Percentiles rank a stretch among this genome's conserved stretches.
Evolutionary conservation across 2,329 filamentous ascomycete species (phyloP).

Genomic region (Monilinia polystroma): DNA sequence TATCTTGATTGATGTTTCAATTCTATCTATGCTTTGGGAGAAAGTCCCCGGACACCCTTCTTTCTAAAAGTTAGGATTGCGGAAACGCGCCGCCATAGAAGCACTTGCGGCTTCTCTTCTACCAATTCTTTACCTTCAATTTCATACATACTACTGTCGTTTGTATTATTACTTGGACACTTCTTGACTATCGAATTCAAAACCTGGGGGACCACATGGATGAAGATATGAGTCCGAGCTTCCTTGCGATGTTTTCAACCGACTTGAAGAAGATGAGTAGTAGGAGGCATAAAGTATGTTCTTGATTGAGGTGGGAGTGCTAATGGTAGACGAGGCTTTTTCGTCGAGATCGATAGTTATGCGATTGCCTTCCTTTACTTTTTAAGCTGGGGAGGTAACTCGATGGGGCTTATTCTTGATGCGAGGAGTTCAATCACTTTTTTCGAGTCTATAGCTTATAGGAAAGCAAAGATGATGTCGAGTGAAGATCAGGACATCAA

Average conservation of each 20-base stretch:
- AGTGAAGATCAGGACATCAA: constrained; percentile 28
- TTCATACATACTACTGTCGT: constrained; percentile 41
- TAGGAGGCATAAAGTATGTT: constrained; percentile 45
- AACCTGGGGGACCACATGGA: constrained; percentile 58
- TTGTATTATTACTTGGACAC: constrained; percentile 38
- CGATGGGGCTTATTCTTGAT: constrained; percentile 99
- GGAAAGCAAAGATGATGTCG: constrained; percentile 47
- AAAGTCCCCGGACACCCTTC: constrained; percentile 98
- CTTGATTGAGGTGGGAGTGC: constrained; percentile 45
- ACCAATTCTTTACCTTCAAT: constrained; percentile 50
- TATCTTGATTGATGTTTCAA: constrained; percentile 42
- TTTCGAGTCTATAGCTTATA: constrained; percentile 55
- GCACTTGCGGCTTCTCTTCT: constrained; percentile 83
- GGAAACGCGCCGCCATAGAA: constrained; percentile 99
- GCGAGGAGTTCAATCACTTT: constrained; percentile 70
- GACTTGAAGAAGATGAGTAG: constrained; percentile 30
- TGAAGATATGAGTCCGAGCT: constrained; percentile 87
- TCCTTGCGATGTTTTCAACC: constrained; percentile 41
- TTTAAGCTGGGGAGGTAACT: constrained; percentile 69
- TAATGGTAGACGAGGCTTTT: constrained; percentile 57
- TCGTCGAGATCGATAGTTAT: constrained; percentile 98
- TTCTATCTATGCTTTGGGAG: constrained; percentile 80
- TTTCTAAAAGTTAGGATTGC: constrained; percentile 53
- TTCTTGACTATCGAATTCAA: constrained; percentile 20
- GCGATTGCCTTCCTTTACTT: constrained; percentile 73